Conservation (phyloP, 768 basidiomycete genomes). For the Agrocybe pediades region DNA sequence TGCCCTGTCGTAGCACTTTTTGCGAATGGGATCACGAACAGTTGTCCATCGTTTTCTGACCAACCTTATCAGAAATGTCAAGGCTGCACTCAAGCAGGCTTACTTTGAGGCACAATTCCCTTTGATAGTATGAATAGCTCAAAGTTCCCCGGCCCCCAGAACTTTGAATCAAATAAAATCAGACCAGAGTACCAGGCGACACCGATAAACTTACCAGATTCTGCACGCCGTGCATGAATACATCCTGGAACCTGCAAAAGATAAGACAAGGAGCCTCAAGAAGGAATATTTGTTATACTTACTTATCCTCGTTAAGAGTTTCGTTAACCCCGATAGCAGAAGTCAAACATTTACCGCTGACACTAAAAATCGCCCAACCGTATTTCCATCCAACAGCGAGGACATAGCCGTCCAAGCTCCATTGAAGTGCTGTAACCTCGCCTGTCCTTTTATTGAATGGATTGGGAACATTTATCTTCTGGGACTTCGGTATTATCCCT, state of each 20-base stretch:
- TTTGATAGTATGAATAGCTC: constrained; percentile 80
- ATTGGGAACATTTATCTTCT: constrained; percentile 64
- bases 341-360: constrained; percentile 84
- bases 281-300: constrained; percentile 11
- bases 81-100: constrained; percentile 14
- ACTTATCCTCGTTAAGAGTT: constrained; percentile 56
- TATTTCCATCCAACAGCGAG: constrained; percentile 89
- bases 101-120: constrained; percentile 48
- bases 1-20: constrained; percentile 93
- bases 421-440: constrained; percentile 69
- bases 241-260: constrained; percentile 64
- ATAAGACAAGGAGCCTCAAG: constrained; percentile 7
- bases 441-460: constrained; percentile 61
- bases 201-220: constrained; percentile 57
- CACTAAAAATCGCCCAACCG: constrained; percentile 91
- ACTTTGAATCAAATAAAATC: constrained; percentile 49
- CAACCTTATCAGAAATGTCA: constrained; percentile 1
- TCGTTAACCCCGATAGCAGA: constrained; percentile 76
- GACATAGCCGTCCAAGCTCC: constrained; percentile 96
- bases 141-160: constrained; percentile 93
- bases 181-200: neutral
- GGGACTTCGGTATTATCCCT: constrained; percentile 57
- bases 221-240: constrained; percentile 81
- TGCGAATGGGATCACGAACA: constrained; percentile 89
- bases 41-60: constrained; percentile 63